A percentile compares a stretch with the other conserved stretches of the same genome.
Evolutionary conservation across 768 basidiomycete species (phyloP).

Genomic region (Wakefieldia striispora): DNA sequence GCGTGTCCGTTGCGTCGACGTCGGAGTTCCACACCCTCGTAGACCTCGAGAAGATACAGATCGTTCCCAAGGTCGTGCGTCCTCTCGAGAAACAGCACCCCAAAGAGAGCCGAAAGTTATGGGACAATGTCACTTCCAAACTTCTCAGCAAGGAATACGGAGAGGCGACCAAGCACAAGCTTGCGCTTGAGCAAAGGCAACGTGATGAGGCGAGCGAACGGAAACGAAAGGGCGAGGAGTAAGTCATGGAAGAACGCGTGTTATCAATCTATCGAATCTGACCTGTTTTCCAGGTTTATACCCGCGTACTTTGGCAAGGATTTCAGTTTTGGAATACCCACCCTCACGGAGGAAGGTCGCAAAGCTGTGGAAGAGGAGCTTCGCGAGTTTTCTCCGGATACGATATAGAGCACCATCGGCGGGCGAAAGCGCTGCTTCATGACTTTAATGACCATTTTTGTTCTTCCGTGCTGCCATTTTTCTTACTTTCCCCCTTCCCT

Average conservation of each 20-base stretch:
- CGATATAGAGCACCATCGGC: conserved; percentile 11
- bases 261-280: not conserved
- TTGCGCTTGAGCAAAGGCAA: conserved; percentile 90
- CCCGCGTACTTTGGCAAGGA: conserved; percentile 76
- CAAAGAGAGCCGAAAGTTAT: conserved; percentile 82
- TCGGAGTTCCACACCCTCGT: conserved; percentile 67
- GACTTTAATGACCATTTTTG: conserved; percentile 11
- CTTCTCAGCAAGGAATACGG: conserved; percentile 82
- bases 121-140: conserved; percentile 78
- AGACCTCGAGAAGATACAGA: conserved; percentile 67
- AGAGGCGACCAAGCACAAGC: conserved; percentile 91
- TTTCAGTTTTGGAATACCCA: conserved; percentile 61
- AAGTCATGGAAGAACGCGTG: conserved; percentile 35
- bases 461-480: not conserved
- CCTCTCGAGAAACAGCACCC: conserved; percentile 76
- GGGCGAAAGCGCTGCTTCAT: not conserved
- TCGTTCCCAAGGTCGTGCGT: conserved; percentile 83
- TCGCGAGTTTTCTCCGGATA: conserved; percentile 14
- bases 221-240: conserved; percentile 78
- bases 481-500: conserved; percentile 2
- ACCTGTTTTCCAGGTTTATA: conserved; percentile 49
- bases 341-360: conserved; percentile 65
- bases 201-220: conserved; percentile 85
- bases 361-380: conserved; percentile 76
- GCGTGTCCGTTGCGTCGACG: conserved; percentile 38